These are phyloP conservation scores for Zoysia pacifica DNA, from an alignment of 176 grass and related monocot species.

Conservation along the genomic window DNA sequence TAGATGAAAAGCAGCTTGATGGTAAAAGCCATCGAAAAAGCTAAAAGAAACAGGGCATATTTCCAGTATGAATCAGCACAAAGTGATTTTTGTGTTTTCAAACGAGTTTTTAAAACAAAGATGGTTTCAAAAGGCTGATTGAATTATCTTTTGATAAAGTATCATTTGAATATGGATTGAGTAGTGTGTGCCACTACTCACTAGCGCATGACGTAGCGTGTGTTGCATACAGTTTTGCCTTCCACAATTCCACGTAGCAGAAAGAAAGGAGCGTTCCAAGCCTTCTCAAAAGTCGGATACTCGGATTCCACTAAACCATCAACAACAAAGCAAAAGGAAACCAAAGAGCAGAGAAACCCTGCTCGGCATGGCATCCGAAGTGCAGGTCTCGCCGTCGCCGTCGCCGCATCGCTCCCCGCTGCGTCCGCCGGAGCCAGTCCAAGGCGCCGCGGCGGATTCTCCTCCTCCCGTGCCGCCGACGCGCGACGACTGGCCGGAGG, in stretches of 20 bases:
- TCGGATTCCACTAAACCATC: background rate
- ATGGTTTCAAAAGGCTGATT: background rate
- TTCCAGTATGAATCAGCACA: background rate
- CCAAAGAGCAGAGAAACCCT: background rate
- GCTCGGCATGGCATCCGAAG: constrained; percentile 32
- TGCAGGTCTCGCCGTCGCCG: constrained; percentile 21
- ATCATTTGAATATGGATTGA: background rate
- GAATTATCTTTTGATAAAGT: background rate
- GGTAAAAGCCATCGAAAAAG: no score
- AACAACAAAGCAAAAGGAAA: constrained; percentile 8
- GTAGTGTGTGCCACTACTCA: background rate
- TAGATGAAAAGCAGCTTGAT: no score
- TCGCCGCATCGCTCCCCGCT: constrained; percentile 20
- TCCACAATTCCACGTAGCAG: no score
- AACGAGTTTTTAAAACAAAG: background rate
- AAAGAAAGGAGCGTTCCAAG: no score
- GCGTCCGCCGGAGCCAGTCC: constrained; percentile 1
- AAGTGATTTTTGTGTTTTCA: no score
- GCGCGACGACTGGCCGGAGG: background rate
- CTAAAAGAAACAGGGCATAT: background rate
- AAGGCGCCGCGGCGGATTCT: background rate
- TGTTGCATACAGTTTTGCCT: no score
- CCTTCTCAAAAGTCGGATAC: background rate
- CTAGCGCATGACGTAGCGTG: background rate
- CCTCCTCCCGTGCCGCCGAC: background rate